Evolutionary conservation across 768 basidiomycete genomes (phyloP).

Genomic region (Suillus bovinus): DNA sequence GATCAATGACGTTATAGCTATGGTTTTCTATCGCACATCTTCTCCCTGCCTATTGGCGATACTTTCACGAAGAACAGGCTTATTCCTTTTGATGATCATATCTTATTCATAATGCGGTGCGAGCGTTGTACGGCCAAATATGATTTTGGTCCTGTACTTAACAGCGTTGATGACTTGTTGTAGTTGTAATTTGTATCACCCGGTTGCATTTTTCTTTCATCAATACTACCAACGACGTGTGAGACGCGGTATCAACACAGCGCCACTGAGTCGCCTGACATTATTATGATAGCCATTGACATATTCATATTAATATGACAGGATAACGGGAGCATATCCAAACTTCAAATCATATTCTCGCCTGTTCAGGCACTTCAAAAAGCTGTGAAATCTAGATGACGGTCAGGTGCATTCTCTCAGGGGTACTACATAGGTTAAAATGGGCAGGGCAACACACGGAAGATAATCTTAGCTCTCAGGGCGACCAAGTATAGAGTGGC

Average conservation of each 20-base stretch:
- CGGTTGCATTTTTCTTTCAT: background rate
- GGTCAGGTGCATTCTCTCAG: background rate
- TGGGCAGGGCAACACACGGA: background rate
- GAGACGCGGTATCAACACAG: background rate
- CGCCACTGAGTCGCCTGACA: background rate
- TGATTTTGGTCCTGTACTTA: too few species aligned
- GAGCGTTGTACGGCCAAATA: background rate
- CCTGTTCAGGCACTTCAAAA: background rate
- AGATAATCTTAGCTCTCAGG: background rate
- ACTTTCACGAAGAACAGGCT: background rate
- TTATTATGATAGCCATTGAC: too few species aligned
- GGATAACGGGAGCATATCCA: background rate
- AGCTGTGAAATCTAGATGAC: background rate
- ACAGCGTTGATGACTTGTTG: too few species aligned
- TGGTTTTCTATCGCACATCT: slow-evolving; percentile 13
- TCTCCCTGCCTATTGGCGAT: slow-evolving; percentile 15
- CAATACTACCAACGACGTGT: background rate
- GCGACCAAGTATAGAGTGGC: background rate
- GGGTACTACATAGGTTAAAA: background rate
- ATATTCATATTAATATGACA: background rate
- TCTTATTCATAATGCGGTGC: background rate
- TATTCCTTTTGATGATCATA: background rate
- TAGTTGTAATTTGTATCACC: background rate
- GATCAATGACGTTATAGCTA: background rate
- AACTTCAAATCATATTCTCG: background rate